These are phyloP conservation scores for Saccharomycopsis sp. DNA, from an alignment of 805 yeast genomes.

Conservation along the genomic window DNA sequence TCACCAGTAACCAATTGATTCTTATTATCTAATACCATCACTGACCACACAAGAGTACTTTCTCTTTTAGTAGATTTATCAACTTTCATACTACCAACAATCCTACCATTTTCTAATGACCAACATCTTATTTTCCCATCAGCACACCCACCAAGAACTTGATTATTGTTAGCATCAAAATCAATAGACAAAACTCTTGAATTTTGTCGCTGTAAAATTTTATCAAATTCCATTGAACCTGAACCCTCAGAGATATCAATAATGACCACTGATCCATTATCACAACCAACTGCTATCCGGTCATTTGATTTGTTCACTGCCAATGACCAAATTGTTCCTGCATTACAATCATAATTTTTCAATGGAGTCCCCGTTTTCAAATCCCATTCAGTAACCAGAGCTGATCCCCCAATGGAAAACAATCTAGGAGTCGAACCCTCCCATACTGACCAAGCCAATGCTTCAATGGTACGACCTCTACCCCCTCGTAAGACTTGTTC, in stretches of 20 bases:
- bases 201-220: constrained; percentile 75
- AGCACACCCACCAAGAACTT: constrained; percentile 86
- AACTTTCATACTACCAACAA: constrained; percentile 82
- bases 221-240: constrained; percentile 73
- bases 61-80: constrained; percentile 74
- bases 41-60: constrained; percentile 88
- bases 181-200: constrained; percentile 71
- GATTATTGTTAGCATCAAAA: constrained; percentile 58
- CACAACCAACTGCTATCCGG: constrained; percentile 85
- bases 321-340: constrained; percentile 91
- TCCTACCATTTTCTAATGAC: constrained; percentile 52
- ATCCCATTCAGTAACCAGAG: constrained; percentile 90
- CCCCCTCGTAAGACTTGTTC: constrained; percentile 74
- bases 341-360: constrained; percentile 77
- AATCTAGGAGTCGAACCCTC: constrained; percentile 53
- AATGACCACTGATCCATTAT: constrained; percentile 84
- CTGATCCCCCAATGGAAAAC: constrained; percentile 92
- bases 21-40: constrained; percentile 52
- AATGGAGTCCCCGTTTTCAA: constrained; percentile 63
- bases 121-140: constrained; percentile 89
- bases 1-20: constrained; percentile 90
- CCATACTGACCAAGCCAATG: constrained; percentile 66
- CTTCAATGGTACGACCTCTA: constrained; percentile 79
- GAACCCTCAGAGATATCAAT: constrained; percentile 80
- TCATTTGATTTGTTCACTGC: constrained; percentile 54